These are phyloP conservation scores for Mycena sanguinolenta DNA, from an alignment of 768 basidiomycete genomes.

Conservation along the genomic window DNA sequence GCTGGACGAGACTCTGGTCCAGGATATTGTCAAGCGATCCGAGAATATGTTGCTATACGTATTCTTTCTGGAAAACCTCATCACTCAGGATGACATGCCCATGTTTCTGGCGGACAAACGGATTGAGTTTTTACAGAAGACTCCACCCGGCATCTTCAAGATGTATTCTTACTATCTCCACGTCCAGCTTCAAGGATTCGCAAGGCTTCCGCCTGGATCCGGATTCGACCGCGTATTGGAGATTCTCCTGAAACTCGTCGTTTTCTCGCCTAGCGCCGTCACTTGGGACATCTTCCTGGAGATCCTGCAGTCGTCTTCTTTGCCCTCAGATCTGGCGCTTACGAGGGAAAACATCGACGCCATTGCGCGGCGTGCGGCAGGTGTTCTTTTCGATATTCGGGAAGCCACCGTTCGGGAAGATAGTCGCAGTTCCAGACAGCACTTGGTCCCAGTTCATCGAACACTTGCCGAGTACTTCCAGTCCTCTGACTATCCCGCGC, in stretches of 20 bases:
- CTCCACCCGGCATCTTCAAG: conserved; percentile 21
- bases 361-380: conserved; percentile 15
- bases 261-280: conserved; percentile 20
- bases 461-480: conserved; percentile 14
- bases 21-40: conserved; percentile 18
- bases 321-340: conserved; percentile 14
- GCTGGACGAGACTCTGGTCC: conserved; percentile 11
- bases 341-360: conserved; percentile 6
- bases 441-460: conserved; percentile 17
- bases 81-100: conserved; percentile 12
- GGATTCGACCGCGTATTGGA: conserved; percentile 12
- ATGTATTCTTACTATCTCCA: conserved; percentile 23
- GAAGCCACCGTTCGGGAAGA: conserved; percentile 5
- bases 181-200: conserved; percentile 20
- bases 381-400: conserved; percentile 20
- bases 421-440: conserved; percentile 9
- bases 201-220: conserved; percentile 4
- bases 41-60: conserved; percentile 23
- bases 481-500: conserved; percentile 4
- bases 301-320: conserved; percentile 9
- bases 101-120: conserved; percentile 9
- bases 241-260: background rate
- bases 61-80: conserved; percentile 16
- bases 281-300: conserved; percentile 22
- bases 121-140: conserved; percentile 4